Conservation (phyloP, 257 asterid species). For the Lycium ferocissimum region DNA sequence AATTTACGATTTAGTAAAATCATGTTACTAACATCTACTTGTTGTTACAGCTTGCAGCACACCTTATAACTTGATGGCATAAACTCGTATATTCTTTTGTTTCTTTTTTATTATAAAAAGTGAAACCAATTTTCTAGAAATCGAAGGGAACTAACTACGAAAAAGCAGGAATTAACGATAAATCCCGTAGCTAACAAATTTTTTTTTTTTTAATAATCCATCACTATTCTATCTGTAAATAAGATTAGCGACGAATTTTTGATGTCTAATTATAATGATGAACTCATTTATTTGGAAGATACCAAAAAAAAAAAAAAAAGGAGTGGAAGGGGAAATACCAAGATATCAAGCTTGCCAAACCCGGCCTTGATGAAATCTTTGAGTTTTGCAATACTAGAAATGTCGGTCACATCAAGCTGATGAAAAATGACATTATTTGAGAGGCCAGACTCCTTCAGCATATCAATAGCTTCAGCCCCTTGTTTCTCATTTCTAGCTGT, state of each 20-base stretch:
- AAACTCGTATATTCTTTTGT: no score
- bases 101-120: no score
- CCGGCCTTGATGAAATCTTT: conserved; percentile 43
- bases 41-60: no score
- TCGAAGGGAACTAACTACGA: no score
- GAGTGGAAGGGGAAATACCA: conserved; percentile 41
- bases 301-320: neutral
- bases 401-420: conserved; percentile 57
- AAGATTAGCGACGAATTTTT: no score
- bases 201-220: no score
- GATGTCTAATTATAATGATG: neutral
- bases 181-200: no score
- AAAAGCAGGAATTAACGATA: no score
- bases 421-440: conserved; percentile 51
- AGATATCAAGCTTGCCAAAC: conserved; percentile 59
- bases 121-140: no score
- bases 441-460: conserved; percentile 36
- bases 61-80: no score
- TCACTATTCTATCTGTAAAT: no score
- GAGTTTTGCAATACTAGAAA: conserved; percentile 42
- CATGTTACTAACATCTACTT: no score
- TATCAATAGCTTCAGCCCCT: conserved; percentile 52
- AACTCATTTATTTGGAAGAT: neutral
- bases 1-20: neutral
- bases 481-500: conserved; percentile 54